These are phyloP conservation scores for Lathyrus sativus DNA, from an alignment of 306 rosid genomes.

Conservation along the genomic window DNA sequence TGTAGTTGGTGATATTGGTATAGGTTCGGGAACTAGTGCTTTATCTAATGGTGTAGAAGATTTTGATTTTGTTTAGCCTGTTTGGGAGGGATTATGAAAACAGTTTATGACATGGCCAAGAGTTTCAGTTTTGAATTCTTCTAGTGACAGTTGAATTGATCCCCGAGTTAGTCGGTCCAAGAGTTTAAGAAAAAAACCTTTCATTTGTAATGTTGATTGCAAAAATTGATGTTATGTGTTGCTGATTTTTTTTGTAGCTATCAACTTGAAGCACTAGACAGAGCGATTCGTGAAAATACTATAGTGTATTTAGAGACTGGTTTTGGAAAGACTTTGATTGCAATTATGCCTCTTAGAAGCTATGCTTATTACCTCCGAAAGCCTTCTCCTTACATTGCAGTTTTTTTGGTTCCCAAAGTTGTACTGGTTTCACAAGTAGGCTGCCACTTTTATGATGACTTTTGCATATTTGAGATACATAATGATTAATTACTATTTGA, in stretches of 20 bases:
- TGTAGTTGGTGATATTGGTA: too few relatives aligned
- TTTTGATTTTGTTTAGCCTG: too few relatives aligned
- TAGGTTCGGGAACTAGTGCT: too few relatives aligned
- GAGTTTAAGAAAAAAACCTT: neutral
- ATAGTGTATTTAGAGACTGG: conserved; percentile 85
- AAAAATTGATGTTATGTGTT: neutral
- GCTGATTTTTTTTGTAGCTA: conserved; percentile 53
- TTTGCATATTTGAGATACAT: conserved; percentile 6
- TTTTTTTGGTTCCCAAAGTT: conserved; percentile 84
- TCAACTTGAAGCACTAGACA: conserved; percentile 77
- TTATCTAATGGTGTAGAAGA: too few relatives aligned
- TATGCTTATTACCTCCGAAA: conserved; percentile 67
- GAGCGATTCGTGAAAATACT: conserved; percentile 62
- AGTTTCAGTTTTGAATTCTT: too few relatives aligned
- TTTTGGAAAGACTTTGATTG: conserved; percentile 87
- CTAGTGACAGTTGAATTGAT: too few relatives aligned
- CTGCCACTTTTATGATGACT: neutral
- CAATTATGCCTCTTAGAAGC: conserved; percentile 83
- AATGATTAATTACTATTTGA: neutral
- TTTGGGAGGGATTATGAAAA: too few relatives aligned
- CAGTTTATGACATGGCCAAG: too few relatives aligned
- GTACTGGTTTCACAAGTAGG: conserved; percentile 78
- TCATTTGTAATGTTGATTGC: too few relatives aligned
- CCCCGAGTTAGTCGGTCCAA: too few relatives aligned
- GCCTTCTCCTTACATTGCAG: conserved; percentile 63